Conservation (phyloP, 192 early-diverging fungal species). For the Jimgerdemannia flammicorona region DNA sequence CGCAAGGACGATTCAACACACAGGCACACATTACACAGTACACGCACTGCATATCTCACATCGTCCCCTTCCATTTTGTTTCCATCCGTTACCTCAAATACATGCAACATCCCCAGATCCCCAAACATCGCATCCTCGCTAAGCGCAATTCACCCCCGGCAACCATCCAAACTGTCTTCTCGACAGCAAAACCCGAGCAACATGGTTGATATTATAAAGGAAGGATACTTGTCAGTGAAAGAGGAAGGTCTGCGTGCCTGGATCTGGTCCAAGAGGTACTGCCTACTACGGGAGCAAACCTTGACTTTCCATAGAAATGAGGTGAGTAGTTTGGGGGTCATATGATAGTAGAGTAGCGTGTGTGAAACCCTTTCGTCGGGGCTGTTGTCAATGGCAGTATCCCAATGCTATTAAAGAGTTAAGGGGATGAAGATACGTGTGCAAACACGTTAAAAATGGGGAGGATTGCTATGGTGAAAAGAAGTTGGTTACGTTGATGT, state of each 20-base stretch:
- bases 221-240: slow-evolving; percentile 85
- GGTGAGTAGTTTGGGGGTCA: slow-evolving; percentile 48
- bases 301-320: slow-evolving; percentile 93
- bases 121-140: background rate
- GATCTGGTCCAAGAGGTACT: slow-evolving; percentile 95
- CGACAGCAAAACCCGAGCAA: background rate
- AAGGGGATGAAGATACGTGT: too few relatives aligned
- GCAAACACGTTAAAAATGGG: too few relatives aligned
- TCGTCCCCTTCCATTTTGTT: background rate
- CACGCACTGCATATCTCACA: too few relatives aligned
- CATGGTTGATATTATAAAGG: slow-evolving; percentile 60
- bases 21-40: too few relatives aligned
- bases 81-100: background rate
- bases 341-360: background rate
- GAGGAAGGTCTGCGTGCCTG: slow-evolving; percentile 89
- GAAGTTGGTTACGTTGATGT: too few relatives aligned
- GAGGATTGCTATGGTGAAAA: too few relatives aligned
- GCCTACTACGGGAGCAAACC: slow-evolving; percentile 83
- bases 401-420: too few relatives aligned
- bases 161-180: background rate
- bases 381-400: too few relatives aligned
- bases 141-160: background rate
- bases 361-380: background rate
- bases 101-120: background rate
- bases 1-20: too few relatives aligned